These are phyloP conservation scores for Tephrocybe sp. DNA, from an alignment of 768 basidiomycete species.

Conservation along the genomic window DNA sequence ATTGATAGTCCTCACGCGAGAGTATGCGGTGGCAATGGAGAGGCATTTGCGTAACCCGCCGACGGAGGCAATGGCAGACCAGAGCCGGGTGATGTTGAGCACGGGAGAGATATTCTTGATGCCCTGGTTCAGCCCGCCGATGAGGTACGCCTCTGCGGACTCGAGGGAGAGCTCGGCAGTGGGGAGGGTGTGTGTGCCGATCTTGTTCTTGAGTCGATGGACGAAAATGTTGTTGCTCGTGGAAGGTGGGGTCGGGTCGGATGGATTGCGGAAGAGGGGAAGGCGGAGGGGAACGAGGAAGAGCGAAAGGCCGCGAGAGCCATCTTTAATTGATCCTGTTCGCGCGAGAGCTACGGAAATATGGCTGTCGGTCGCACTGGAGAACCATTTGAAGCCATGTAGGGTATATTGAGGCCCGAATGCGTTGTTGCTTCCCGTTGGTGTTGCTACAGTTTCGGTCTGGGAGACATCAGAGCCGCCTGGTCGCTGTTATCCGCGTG, in stretches of 20 bases:
- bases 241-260: conserved; percentile 40
- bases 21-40: conserved; percentile 64
- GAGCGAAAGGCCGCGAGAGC: conserved; percentile 69
- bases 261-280: conserved; percentile 46
- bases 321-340: conserved; percentile 53
- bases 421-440: conserved; percentile 29
- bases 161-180: conserved; percentile 74
- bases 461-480: conserved; percentile 77
- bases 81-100: conserved; percentile 75
- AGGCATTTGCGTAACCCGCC: conserved; percentile 63
- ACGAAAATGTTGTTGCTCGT: conserved; percentile 65
- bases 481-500: conserved; percentile 42
- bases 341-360: conserved; percentile 73
- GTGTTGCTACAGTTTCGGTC: conserved; percentile 63
- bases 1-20: conserved; percentile 56
- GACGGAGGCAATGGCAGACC: conserved; percentile 57
- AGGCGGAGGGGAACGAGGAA: conserved; percentile 70
- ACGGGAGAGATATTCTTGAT: conserved; percentile 69
- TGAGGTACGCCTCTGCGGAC: conserved; percentile 58
- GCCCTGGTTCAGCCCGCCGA: conserved; percentile 59
- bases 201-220: conserved; percentile 77
- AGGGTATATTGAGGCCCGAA: conserved; percentile 57
- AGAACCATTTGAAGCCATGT: conserved; percentile 83
- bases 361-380: conserved; percentile 77
- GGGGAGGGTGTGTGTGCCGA: conserved; percentile 72